Base-by-base conservation (phyloP, 768 basidiomycete genomes). In the Tylopilus sp. region DNA sequence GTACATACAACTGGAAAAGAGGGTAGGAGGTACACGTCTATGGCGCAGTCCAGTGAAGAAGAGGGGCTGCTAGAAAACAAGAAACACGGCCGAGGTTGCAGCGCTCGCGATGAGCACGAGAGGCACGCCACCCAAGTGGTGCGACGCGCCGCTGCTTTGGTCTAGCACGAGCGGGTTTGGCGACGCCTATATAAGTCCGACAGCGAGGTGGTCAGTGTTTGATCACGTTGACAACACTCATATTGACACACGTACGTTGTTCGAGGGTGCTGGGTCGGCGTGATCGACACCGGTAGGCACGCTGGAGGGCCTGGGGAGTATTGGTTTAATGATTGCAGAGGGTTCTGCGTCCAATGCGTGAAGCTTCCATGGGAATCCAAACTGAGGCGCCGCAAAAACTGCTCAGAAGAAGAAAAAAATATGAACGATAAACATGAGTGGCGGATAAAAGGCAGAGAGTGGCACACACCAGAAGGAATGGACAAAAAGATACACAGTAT, bases 351-450 rank as follows among this genome's bases (percentile, higher is more conserved):
- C 56, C 40, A 64, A 30, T 4, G 6, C 52, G 11, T 49, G 50
- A 2, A 63, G 9, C 33, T 35, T 35, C n/a, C 36, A 1, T 6
- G 56, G 41, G 8, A 28, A 28, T 28, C 62, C 59, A 26, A 55
- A 62, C 33, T 67, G 65, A 1, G 63, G 63, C 22, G 33, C 10
- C 5, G 65, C 62, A 5, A 51, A 58, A 1, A 51, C 63, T 50
- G 22, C 9, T n/a, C n/a, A n/a, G n/a, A n/a, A n/a, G n/a, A n/a
- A n/a, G n/a, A n/a, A n/a, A n/a, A n/a, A n/a, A n/a, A n/a, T n/a
- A n/a, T n/a, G n/a, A n/a, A n/a, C n/a, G n/a, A n/a, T n/a, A 12
- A 39, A 18, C 8, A 18, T 7, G 10, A 8, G n/a, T 31, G 36
- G 8, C 10, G 36, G 9, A 10, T 2, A 18, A 38, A 38, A 10